Base-by-base conservation (phyloP, 805 yeast genomes). In the Candida argentea region DNA sequence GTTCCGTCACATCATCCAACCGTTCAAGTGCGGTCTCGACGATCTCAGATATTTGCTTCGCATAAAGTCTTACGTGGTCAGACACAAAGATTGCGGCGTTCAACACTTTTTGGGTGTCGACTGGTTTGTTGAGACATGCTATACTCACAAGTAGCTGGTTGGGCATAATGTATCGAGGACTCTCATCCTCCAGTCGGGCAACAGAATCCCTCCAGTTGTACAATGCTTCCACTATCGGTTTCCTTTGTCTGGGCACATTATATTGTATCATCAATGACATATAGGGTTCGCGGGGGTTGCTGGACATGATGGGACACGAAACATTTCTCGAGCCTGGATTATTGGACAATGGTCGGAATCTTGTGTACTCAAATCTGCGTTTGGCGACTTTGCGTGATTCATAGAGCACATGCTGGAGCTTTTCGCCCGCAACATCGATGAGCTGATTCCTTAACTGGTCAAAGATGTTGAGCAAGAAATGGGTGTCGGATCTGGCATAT, bases 401-500 rank as follows among this genome's bases (percentile, higher is more conserved):
- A 33, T 64, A 65, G 12, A 89, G 57, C 1, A 84, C 95, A 11
- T 61, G 58, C n/a, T 69, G 69, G 43, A 76, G 36, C 37, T 67
- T 67, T 23, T 66, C 60, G 16, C 67, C 66, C 5, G 34, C 43
- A 3, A 27, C 24, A 4, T 48, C 55, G 3, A 80, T 43, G 10
- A 89, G 58, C 43, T 65, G 63, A 38, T 77, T 77, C 35, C 73
- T 74, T 52, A 91, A 53, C 36, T 70, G 70, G 44, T 85, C 89
- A 53, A 66, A 91, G 10, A 91, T 80, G 50, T 80, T 71, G 20
- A 91, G 61, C 28, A 91, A 55, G 44, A 86, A 91, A 52, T 91
- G 98, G 0, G 98, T 91, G 53, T 91, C 98, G 0, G 95, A 81
- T 38, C 94, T 69, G 0, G 98, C 98, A 50, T 91, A 91, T 10